Conservation (phyloP, 768 basidiomycete species). For the Amanita fuliginea region DNA sequence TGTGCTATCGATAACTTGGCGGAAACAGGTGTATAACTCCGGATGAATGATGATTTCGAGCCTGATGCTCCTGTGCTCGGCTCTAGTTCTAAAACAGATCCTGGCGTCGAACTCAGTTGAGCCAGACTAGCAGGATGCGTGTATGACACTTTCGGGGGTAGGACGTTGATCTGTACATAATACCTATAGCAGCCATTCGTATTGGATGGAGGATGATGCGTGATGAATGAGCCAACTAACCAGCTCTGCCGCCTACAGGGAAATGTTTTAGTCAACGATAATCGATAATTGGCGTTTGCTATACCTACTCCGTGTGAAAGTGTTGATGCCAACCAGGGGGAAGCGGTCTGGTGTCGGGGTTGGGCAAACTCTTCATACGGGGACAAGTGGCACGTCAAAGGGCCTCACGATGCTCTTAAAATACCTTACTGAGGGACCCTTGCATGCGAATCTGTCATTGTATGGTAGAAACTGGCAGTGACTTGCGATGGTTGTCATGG, state of each 20-base stretch:
- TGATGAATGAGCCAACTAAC: background rate
- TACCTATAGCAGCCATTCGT: conserved; percentile 14
- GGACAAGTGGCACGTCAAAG: background rate
- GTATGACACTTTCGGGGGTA: conserved; percentile 23
- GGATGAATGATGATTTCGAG: conserved; percentile 1
- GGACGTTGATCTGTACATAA: conserved; percentile 20
- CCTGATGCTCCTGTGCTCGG: conserved; percentile 6
- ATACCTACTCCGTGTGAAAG: conserved; percentile 20
- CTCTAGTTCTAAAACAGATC: background rate
- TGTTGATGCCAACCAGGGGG: conserved; percentile 24
- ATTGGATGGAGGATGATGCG: background rate
- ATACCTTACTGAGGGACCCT: background rate
- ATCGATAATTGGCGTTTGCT: background rate
- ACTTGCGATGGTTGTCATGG: too few species aligned
- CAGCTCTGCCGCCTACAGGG: background rate
- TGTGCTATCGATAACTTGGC: conserved; percentile 25
- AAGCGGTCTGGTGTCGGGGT: conserved; percentile 16
- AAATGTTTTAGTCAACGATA: background rate
- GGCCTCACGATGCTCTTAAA: background rate
- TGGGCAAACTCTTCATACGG: background rate
- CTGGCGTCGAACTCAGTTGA: background rate
- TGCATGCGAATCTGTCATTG: too few species aligned
- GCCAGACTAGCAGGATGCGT: conserved; percentile 20
- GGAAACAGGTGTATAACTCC: background rate
- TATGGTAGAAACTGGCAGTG: too few species aligned